phyloP scores from a whole-genome alignment of 179 eudicot genomes.

The Actinidia arguta region DNA sequence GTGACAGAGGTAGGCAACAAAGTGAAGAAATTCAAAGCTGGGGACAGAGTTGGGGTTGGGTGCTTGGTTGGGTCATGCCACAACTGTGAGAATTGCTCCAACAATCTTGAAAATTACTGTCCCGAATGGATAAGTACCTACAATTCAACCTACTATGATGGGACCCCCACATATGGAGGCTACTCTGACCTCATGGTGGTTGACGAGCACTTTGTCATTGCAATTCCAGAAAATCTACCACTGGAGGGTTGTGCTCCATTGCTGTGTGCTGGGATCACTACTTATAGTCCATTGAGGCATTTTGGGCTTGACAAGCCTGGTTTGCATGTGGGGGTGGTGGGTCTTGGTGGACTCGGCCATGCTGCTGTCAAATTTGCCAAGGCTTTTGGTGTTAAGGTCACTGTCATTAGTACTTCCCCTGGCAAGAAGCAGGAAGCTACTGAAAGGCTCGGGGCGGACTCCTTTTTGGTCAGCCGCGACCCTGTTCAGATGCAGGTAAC shows the following conservation, averaged over 20 bases:
- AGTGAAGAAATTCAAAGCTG: slow-evolving; percentile 27
- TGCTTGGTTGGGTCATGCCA: slow-evolving; percentile 36
- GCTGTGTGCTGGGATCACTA: slow-evolving; percentile 40
- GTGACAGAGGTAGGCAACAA: slow-evolving; percentile 37
- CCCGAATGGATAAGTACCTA: slow-evolving; percentile 18
- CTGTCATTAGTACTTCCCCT: slow-evolving; percentile 37
- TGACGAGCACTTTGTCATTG: slow-evolving; percentile 26
- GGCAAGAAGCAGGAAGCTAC: slow-evolving; percentile 33
- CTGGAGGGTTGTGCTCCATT: slow-evolving; percentile 35
- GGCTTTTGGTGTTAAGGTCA: slow-evolving; percentile 33
- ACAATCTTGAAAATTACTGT: slow-evolving; percentile 31
- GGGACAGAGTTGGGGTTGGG: slow-evolving; percentile 40
- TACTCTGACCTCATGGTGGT: slow-evolving; percentile 33
- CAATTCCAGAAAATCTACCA: slow-evolving; percentile 29
- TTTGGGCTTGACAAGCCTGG: slow-evolving; percentile 38
- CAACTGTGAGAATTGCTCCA: slow-evolving; percentile 16
- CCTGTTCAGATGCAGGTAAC: slow-evolving; percentile 29
- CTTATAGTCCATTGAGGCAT: slow-evolving; percentile 34
- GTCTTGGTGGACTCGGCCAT: slow-evolving; percentile 39
- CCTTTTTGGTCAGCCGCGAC: slow-evolving; percentile 30
- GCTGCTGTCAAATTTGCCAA: slow-evolving; percentile 37
- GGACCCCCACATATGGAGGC: slow-evolving; percentile 36
- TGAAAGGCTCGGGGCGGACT: slow-evolving; percentile 28
- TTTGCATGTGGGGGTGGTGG: slow-evolving; percentile 27
- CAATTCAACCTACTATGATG: slow-evolving; percentile 9